A percentile compares a stretch with the other conserved stretches of the same genome.
Conservation (phyloP, 768 basidiomycete genomes). For the Phanerochaete carnosa region DNA sequence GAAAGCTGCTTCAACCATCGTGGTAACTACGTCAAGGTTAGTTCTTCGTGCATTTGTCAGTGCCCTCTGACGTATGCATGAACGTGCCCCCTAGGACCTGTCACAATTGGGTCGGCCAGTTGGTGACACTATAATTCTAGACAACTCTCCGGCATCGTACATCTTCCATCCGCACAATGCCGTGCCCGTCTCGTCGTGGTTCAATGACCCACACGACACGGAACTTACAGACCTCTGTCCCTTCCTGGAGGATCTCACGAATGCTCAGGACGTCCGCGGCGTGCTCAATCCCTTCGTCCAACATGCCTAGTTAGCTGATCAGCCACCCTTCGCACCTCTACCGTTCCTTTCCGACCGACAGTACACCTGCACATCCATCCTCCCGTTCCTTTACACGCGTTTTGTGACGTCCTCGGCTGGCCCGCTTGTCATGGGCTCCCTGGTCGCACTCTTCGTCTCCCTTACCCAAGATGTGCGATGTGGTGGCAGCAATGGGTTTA, state of each 20-base stretch:
- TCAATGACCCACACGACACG: slow-evolving; percentile 98
- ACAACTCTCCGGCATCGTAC: slow-evolving; percentile 98
- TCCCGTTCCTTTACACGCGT: slow-evolving; percentile 4
- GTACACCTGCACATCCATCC: background rate
- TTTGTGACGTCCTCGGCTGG: background rate
- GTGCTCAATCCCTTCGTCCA: slow-evolving; percentile 22
- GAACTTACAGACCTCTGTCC: slow-evolving; percentile 94
- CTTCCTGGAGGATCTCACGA: slow-evolving; percentile 84
- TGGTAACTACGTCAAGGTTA: slow-evolving; percentile 98
- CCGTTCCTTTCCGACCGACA: background rate
- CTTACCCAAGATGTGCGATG: background rate
- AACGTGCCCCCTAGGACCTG: slow-evolving; percentile 60
- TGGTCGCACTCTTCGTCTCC: background rate
- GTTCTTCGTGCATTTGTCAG: slow-evolving; percentile 9
- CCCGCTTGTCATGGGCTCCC: background rate
- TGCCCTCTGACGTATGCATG: background rate
- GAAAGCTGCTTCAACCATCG: slow-evolving; percentile 99
- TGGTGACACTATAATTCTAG: slow-evolving; percentile 92
- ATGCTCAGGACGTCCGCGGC: slow-evolving; percentile 82
- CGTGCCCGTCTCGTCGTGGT: slow-evolving; percentile 98
- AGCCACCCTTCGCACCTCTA: background rate
- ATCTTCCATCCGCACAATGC: slow-evolving; percentile 99
- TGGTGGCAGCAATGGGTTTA: background rate
- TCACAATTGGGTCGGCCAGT: slow-evolving; percentile 95
- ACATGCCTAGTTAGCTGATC: background rate